phyloP scores from a whole-genome alignment of 2,329 filamentous ascomycete genomes.

The Mycosphaerella sp. region DNA sequence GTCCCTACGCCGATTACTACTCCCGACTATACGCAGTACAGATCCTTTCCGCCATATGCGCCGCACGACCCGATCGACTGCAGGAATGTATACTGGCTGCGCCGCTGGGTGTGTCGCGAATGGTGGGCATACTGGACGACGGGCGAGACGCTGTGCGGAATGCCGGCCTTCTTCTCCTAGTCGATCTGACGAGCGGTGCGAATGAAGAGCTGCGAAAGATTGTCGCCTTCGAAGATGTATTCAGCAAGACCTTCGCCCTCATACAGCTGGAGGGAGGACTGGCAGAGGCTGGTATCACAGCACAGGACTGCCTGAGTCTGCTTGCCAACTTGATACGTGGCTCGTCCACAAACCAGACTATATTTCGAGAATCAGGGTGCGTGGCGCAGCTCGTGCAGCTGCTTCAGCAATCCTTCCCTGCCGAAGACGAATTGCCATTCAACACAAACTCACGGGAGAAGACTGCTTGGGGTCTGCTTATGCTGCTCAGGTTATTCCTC shows the following conservation, averaged over 20 bases:
- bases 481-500: constrained; percentile 80
- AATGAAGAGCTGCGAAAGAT: constrained; percentile 89
- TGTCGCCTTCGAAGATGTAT: constrained; percentile 91
- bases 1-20: constrained; percentile 61
- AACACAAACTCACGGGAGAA: constrained; percentile 62
- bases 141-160: constrained; percentile 79
- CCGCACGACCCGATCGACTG: constrained; percentile 79
- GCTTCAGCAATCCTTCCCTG: constrained; percentile 49
- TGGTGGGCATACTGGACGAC: constrained; percentile 81
- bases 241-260: constrained; percentile 76
- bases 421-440: constrained; percentile 26
- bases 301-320: constrained; percentile 89
- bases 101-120: constrained; percentile 76
- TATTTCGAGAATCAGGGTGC: constrained; percentile 86
- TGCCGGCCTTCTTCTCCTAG: constrained; percentile 77
- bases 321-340: constrained; percentile 80
- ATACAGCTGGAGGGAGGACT: constrained; percentile 77
- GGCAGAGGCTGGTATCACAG: constrained; percentile 71
- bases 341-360: constrained; percentile 86
- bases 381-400: constrained; percentile 65
- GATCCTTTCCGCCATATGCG: constrained; percentile 76
- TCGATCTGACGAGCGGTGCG: constrained; percentile 69
- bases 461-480: constrained; percentile 84
- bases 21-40: constrained; percentile 86
- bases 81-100: constrained; percentile 92